Evolutionary conservation across 371 early-diverging fungal species (phyloP), one percentile per base, ranked within the genome.

Genomic region (Mucor mucedo): DNA sequence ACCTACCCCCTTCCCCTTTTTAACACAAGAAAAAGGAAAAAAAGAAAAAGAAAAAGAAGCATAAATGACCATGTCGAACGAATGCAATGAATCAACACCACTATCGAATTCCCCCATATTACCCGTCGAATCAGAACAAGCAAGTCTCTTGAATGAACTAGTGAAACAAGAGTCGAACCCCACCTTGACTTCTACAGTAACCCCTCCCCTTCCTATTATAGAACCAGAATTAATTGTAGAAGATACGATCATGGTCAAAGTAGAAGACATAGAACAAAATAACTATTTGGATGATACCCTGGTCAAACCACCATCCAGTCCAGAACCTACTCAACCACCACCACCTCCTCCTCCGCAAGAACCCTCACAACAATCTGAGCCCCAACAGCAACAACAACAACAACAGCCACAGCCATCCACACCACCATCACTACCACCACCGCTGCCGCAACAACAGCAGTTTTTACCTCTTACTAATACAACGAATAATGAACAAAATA

Each of bases 251-350:
- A 28, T 42, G 28, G 50, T 59, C 4, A 59, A 59, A 30, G 7
- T 49, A 27, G 59, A 59, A 39, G 30, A 48, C 27, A 21, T 58
- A 33, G 16, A n/a, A 40, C 30, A 39, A 33, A 44, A 57, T n/a
- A 16, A 52, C 27, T 35, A 38, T 28, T 45, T 53, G 33, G 58
- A 65, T 54, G 59, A 65, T 48, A 54, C 55, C 40, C 65, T 44
- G 39, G 59, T 59, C 42, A 59, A 58, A 28, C 58, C 57, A 52
- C 35, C 57, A 41, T 9, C 47, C 42, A 45, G 29, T 21, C 33
- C 58, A 47, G n/a, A 49, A 57, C 52, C 48, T 45, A n/a, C 45
- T 39, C 55, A 49, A 55, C 21, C 21, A 21, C 21, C 21, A 21
- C 21, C 21, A 30, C 7, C 33, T 30, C 39, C 45, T 32, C 21